Conservation (phyloP, 2,329 filamentous ascomycete genomes). For the Aspergillaceae sp. region DNA sequence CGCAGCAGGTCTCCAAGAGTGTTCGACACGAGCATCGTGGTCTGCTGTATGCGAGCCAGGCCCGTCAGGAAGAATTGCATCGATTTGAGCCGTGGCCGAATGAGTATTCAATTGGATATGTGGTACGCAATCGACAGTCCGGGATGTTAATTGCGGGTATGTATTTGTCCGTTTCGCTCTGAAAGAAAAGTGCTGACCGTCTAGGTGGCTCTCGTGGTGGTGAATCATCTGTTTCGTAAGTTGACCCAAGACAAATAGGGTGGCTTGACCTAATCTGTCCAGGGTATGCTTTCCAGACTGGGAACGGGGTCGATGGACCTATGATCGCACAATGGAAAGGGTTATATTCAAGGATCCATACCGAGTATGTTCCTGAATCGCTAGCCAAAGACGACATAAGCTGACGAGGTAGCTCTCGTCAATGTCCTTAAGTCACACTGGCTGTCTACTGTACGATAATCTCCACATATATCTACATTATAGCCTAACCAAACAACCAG, state of each 20-base stretch:
- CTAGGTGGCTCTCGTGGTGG: slow-evolving; percentile 21
- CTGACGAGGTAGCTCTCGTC: slow-evolving; percentile 24
- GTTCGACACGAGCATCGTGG: slow-evolving; percentile 20
- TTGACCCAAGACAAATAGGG: background rate
- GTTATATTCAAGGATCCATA: slow-evolving; percentile 25
- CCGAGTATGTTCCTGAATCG: slow-evolving; percentile 14
- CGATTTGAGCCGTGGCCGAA: slow-evolving; percentile 21
- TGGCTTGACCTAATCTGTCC: too few species aligned
- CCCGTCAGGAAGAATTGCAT: slow-evolving; percentile 22
- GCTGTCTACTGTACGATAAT: slow-evolving; percentile 21
- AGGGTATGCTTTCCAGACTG: slow-evolving; percentile 27
- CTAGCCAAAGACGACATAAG: background rate
- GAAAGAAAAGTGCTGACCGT: slow-evolving; percentile 6
- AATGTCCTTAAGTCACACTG: slow-evolving; percentile 28
- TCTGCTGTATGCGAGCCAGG: slow-evolving; percentile 24
- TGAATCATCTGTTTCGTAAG: slow-evolving; percentile 26
- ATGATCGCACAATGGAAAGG: slow-evolving; percentile 25
- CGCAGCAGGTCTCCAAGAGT: slow-evolving; percentile 8
- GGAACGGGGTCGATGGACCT: slow-evolving; percentile 24
- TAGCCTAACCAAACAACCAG: slow-evolving; percentile 13
- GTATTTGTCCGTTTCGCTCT: slow-evolving; percentile 4
- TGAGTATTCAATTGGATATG: slow-evolving; percentile 21
- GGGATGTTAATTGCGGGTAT: slow-evolving; percentile 31
- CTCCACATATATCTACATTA: too few species aligned
- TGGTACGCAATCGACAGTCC: slow-evolving; percentile 26